Base-by-base conservation (phyloP, 345 rosid genomes). In the Brassica cretica region DNA sequence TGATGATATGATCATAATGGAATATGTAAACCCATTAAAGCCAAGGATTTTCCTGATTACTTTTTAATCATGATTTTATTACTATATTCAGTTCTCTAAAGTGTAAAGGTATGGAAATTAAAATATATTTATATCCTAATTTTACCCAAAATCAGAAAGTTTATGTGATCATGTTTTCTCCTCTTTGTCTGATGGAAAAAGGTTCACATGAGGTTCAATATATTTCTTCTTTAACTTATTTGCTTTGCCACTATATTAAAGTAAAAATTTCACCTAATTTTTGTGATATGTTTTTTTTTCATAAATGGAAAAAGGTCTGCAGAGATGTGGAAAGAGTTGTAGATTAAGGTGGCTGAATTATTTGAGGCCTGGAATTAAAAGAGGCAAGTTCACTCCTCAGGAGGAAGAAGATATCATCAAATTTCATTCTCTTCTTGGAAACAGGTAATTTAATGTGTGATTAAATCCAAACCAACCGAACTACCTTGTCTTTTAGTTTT, bases 21-120 rank as follows among this genome's bases (percentile, higher is more conserved):
- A 35, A 35, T 35, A 35, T 35, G 39, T 35, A 7, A 35, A 35
- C 39, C 39, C 39, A 35, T 35, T 1, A 35, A 35, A 35, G 39
- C 39, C 39, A 35, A 37, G 44, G 9, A 37, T 37, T 37, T 37
- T 37, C 11, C 44, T 37, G 44, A 37, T 37, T 37, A 37, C 30
- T 27, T 27, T 27, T 27, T 27, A 27, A 27, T 27, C 80, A 91
- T 7, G 24, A 93, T 83, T 89, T 94, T 27, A 27, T 27, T 27
- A 27, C 30, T 27, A 27, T 64, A 6, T 35, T 41, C 2, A 11
- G 3, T 18, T 29, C 51, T 55, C 67, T 24, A 5, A 65, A 75
- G 66, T 25, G 8, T 27, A 29, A 75, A 75, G 66, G 6, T 68
- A 8, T 60, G 15, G 1, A 61, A 18, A 30, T 24, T 25, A 12